phyloP scores from a whole-genome alignment of 2,329 filamentous ascomycete species.

The Venturia carpophila region DNA sequence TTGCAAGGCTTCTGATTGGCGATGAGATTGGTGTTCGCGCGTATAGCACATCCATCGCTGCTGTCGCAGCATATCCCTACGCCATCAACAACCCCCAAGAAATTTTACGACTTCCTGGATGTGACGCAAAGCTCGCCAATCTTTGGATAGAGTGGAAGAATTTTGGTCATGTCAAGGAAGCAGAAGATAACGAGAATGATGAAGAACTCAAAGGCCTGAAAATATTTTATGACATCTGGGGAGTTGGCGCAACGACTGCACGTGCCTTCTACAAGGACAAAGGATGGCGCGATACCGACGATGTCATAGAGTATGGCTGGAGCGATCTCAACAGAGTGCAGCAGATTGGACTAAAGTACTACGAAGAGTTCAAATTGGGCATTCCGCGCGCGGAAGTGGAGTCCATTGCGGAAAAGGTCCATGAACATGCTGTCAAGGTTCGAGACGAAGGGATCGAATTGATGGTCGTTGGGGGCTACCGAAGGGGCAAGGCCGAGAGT shows the following conservation, averaged over 20 bases:
- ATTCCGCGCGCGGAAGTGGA: conserved; percentile 71
- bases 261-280: conserved; percentile 69
- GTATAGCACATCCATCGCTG: conserved; percentile 79
- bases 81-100: conserved; percentile 39
- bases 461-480: conserved; percentile 70
- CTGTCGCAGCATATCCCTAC: conserved; percentile 72
- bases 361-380: conserved; percentile 68
- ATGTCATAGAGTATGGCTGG: conserved; percentile 81
- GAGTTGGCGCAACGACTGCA: conserved; percentile 77
- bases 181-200: conserved; percentile 56
- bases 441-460: conserved; percentile 48
- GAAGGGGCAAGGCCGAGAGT: conserved; percentile 63
- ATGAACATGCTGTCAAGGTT: conserved; percentile 58
- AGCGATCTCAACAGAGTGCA: conserved; percentile 64
- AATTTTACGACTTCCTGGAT: conserved; percentile 59
- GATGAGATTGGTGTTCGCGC: conserved; percentile 77
- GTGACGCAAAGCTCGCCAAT: conserved; percentile 68
- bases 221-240: conserved; percentile 80
- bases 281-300: conserved; percentile 76
- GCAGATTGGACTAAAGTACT: conserved; percentile 91
- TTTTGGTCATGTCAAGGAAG: conserved; percentile 54
- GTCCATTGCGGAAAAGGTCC: conserved; percentile 55
- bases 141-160: conserved; percentile 69
- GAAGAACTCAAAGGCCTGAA: conserved; percentile 56
- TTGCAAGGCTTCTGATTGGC: conserved; percentile 59